Evolutionary conservation across 2,329 filamentous ascomycete species (phyloP), one percentile per base, ranked within the genome.

Genomic region (Diaporthe sp.): DNA sequence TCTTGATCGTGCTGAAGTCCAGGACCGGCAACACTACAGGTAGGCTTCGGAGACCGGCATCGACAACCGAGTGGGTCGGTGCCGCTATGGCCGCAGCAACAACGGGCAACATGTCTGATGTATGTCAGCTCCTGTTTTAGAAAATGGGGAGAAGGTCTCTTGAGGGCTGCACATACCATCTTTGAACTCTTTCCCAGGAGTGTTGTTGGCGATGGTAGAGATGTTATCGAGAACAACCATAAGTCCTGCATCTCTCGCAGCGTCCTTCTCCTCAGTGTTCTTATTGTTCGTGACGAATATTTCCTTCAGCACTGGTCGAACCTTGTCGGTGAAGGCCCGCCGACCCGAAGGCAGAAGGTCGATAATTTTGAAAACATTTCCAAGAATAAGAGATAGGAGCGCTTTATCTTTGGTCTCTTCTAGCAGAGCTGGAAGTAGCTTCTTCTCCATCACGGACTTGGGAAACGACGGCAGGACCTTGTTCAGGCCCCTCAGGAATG

Each of bases 1-100:
- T 97, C 84, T 98, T 99, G 80, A 98, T 96, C 0, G 96, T 98
- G 79, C 94, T 97, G 79, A 98, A 98, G 84, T 99, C 97, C 10
- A 99, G 91, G 3, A 97, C 92, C 0, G 95, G 95, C 7, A 98
- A 86, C n/a, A 98, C 91, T 1, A 91, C 88, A 2, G 95, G 93
- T 7, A 99, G 86, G 39, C 93, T 94, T 68, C 93, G 91, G 19
- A 99, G 87, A 3, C 95, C 93, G 5, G 94, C 94, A 84, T 98
- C 97, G 0, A 98, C 94, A 22, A 99, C 88, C 1, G 94, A 93
- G 79, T 98, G 97, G 0, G 96, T 98, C 0, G 95, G 90, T 13
- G 95, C 98, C 80, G 98, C 95, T 73, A 99, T 90, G 0, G 95
- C 95, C 10, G 95, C 87, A 73, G 95, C 87, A 59, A 98, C 90